Evolutionary conservation across 2,329 filamentous ascomycete species (phyloP).

Genomic region (Pyrenophora seminiperda): DNA sequence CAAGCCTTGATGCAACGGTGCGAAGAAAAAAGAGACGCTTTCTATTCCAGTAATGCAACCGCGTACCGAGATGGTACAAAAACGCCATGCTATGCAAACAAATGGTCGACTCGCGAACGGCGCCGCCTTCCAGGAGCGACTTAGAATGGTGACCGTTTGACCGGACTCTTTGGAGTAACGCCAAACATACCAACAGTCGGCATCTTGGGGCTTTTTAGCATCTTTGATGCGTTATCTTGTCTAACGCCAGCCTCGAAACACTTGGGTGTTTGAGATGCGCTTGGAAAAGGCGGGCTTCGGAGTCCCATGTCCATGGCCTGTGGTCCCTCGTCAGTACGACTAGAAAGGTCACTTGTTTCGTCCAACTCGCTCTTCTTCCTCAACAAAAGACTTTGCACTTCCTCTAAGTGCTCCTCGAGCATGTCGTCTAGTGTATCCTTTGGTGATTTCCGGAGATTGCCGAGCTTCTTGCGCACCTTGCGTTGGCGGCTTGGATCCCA

Average conservation of each 20-base stretch:
- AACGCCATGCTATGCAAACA: constrained; percentile 19
- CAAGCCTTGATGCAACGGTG: not conserved
- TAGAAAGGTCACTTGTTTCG: constrained; percentile 26
- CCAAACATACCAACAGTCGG: constrained; percentile 39
- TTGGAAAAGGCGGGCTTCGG: constrained; percentile 31
- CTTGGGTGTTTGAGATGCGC: constrained; percentile 17
- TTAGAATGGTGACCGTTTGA: constrained; percentile 34
- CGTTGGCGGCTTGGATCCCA: constrained; percentile 68
- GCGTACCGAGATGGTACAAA: not conserved
- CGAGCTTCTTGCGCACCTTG: constrained; percentile 63
- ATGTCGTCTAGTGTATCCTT: constrained; percentile 60
- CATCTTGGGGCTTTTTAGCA: constrained; percentile 26
- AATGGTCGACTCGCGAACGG: not conserved
- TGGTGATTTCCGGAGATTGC: constrained; percentile 56
- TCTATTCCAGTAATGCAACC: not conserved
- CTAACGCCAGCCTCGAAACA: constrained; percentile 5
- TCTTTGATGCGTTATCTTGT: constrained; percentile 19
- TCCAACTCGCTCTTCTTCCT: constrained; percentile 50
- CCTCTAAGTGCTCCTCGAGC: constrained; percentile 58
- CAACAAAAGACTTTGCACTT: constrained; percentile 56
- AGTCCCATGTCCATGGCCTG: constrained; percentile 18
- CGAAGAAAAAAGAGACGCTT: not conserved
- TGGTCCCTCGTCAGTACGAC: constrained; percentile 27
- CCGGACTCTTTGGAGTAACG: constrained; percentile 33
- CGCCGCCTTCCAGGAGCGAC: not conserved